Base-by-base conservation (phyloP, 495 filamentous ascomycete species). In the Tuber umbilicatum region DNA sequence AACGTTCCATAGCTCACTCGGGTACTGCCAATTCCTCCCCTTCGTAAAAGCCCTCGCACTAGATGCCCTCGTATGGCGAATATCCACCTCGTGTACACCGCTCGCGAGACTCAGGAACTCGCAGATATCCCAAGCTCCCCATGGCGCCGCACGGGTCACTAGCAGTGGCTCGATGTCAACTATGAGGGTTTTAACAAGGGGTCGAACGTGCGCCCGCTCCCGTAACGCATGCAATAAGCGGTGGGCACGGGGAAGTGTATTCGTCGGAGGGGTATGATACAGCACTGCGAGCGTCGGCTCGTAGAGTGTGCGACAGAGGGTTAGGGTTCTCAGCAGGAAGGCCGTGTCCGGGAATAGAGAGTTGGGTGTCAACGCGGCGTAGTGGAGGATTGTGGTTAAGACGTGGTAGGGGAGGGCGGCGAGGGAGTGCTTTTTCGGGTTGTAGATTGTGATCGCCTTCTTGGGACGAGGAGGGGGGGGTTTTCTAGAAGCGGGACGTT, bases 381-480 rank as follows among this genome's bases (percentile, higher is more conserved):
- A 38, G 23, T 55, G 40, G 17, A 80, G 69, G 70, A 80, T 80
- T 4, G 39, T 70, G 5, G 73, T 42, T 45, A 80, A 78, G 69
- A 80, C 70, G 45, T 80, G 79, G 68, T 80, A 80, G 5, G 79
- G 79, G 21, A 80, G 79, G 42, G 77, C 41, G 42, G 76, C 60
- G 69, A 79, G 77, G 23, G 72, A 74, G 76, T 79, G 77, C 45
- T 60, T 72, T 4, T 23, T 37, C 7, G 76, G 77, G 60, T 79
- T 68, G 47, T 72, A 71, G 72, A 38, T 27, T 40, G 39, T 12
- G 21, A 0, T 5, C 31, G n/a, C 27, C 47, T 64, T 64, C 35
- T 35, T 64, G 55, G 27, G 55, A 14, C 31, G 55, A 19, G 27
- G 55, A 60, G 55, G 27, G 55, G 27, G 55, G 55, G 27, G 55